Percentiles rank a stretch among this genome's conserved stretches.
Conservation (phyloP, 116 monocot genomes). For the Iris pallida region DNA sequence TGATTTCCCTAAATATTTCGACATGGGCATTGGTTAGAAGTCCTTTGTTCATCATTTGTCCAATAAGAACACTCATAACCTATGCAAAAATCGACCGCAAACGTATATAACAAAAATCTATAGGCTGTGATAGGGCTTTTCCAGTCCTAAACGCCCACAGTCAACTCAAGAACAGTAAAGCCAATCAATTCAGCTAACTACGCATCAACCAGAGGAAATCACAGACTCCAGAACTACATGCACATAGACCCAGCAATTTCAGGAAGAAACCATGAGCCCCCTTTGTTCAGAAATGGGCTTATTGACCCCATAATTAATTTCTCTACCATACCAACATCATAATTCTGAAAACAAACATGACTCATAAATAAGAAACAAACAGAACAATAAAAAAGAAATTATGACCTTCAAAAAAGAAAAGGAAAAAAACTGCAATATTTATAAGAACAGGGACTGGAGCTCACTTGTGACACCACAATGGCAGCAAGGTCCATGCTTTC, state of each 20-base stretch:
- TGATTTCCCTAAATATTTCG: not conserved
- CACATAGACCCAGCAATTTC: not conserved
- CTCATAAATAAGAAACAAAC: not conserved
- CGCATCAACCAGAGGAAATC: not conserved
- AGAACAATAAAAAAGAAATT: not conserved
- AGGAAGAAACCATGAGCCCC: not conserved
- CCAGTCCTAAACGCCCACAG: not conserved
- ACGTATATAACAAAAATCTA: no score
- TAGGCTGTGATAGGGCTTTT: not conserved
- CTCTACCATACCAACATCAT: not conserved
- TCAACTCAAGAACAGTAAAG: not conserved
- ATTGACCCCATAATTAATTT: not conserved
- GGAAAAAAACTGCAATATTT: not conserved
- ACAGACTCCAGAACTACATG: not conserved
- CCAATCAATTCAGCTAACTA: not conserved
- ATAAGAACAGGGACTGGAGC: slow-evolving; percentile 28
- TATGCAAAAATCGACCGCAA: no score
- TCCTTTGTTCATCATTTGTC: not conserved
- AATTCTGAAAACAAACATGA: not conserved
- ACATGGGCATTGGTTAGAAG: not conserved
- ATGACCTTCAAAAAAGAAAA: not conserved
- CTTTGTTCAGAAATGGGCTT: not conserved
- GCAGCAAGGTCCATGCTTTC: slow-evolving; percentile 94
- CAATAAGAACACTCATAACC: no score
- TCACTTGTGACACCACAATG: slow-evolving; percentile 99